Conservation (phyloP, 2,329 filamentous ascomycete genomes). For the Aspergillus quadricinctus region DNA sequence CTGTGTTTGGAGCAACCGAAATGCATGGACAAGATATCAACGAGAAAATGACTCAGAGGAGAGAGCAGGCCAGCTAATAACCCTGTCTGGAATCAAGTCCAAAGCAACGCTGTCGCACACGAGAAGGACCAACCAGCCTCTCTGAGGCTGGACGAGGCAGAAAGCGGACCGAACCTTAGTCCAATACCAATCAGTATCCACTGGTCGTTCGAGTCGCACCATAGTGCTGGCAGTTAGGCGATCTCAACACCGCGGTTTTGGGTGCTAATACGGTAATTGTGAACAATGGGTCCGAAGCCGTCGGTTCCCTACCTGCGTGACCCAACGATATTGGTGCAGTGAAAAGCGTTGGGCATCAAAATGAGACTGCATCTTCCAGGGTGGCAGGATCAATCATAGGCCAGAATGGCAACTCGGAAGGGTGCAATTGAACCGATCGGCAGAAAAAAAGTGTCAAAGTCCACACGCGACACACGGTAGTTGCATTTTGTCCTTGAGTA, state of each 20-base stretch:
- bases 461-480: background rate
- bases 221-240: background rate
- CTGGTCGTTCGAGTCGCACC: slow-evolving; percentile 4
- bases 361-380: slow-evolving; percentile 9
- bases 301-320: slow-evolving; percentile 5
- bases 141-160: slow-evolving; percentile 16
- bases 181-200: slow-evolving; percentile 15
- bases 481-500: background rate
- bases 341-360: slow-evolving; percentile 22
- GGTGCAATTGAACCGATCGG: background rate
- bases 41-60: slow-evolving; percentile 5
- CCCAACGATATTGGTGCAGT: slow-evolving; percentile 9
- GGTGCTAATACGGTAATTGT: slow-evolving; percentile 10
- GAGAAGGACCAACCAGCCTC: slow-evolving; percentile 16
- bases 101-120: slow-evolving; percentile 10
- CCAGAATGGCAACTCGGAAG: slow-evolving; percentile 1
- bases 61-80: slow-evolving; percentile 17
- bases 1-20: slow-evolving; percentile 12
- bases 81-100: slow-evolving; percentile 14
- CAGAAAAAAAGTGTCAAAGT: slow-evolving; percentile 4
- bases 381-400: slow-evolving; percentile 15
- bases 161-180: slow-evolving; percentile 22
- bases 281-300: slow-evolving; percentile 8
- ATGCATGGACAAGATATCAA: slow-evolving; percentile 13
- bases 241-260: background rate